These are phyloP conservation scores for Yarrowia osloensis DNA, from an alignment of 805 yeast species.

Conservation along the genomic window DNA sequence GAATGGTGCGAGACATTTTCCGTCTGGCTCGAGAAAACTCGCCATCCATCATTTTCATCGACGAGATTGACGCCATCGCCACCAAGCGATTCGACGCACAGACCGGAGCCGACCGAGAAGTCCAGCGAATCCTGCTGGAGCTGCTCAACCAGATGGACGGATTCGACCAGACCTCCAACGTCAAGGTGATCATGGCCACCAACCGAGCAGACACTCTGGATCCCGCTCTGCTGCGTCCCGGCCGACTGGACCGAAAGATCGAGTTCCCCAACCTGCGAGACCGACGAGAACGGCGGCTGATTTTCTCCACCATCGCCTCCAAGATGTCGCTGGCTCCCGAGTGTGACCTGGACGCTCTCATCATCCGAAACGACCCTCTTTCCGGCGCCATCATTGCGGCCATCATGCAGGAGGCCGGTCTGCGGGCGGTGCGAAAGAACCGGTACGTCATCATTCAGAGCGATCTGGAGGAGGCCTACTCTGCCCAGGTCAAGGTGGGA, in stretches of 20 bases:
- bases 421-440: slow-evolving; percentile 97
- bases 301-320: slow-evolving; percentile 93
- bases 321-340: slow-evolving; percentile 98
- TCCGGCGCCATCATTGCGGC: slow-evolving; percentile 98
- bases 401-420: slow-evolving; percentile 99
- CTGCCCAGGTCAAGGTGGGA: slow-evolving; percentile 93
- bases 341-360: slow-evolving; percentile 90
- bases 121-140: slow-evolving; percentile 95
- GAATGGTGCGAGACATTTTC: slow-evolving; percentile 99
- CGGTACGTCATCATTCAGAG: slow-evolving; percentile 94
- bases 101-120: slow-evolving; percentile 99
- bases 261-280: slow-evolving; percentile 96
- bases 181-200: slow-evolving; percentile 98
- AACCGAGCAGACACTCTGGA: slow-evolving; percentile 99
- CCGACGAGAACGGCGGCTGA: slow-evolving; percentile 95
- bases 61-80: slow-evolving; percentile 98
- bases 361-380: slow-evolving; percentile 92
- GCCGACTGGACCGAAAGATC: slow-evolving; percentile 96
- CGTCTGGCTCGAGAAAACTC: slow-evolving; percentile 96
- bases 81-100: slow-evolving; percentile 99
- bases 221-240: slow-evolving; percentile 97
- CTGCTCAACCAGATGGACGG: slow-evolving; percentile 99
- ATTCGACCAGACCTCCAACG: slow-evolving; percentile 91
- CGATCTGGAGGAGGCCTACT: slow-evolving; percentile 97
- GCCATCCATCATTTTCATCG: slow-evolving; percentile 95